phyloP scores from a whole-genome alignment of 1,139 yeast species.

The Kodamaea fungicola region DNA sequence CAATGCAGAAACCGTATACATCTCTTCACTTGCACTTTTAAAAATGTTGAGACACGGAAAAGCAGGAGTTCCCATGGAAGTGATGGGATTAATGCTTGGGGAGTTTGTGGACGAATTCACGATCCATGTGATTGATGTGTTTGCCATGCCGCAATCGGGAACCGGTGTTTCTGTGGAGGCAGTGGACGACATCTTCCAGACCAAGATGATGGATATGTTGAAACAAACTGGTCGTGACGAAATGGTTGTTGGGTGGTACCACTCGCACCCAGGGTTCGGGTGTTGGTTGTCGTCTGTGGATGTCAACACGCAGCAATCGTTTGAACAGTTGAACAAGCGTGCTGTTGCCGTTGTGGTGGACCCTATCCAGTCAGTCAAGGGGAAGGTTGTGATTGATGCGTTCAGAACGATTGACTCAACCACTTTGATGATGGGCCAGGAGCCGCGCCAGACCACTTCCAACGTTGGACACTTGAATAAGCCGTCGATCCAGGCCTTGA shows the following conservation, averaged over 20 bases:
- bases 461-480: slow-evolving; percentile 93
- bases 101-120: slow-evolving; percentile 98
- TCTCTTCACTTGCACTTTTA: slow-evolving; percentile 88
- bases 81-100: slow-evolving; percentile 99
- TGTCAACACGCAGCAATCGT: slow-evolving; percentile 95
- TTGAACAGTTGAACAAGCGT: slow-evolving; percentile 90
- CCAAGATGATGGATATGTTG: slow-evolving; percentile 99
- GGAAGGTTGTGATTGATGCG: slow-evolving; percentile 98
- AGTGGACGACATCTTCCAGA: slow-evolving; percentile 97
- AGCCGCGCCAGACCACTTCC: slow-evolving; percentile 96
- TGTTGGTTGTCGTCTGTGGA: slow-evolving; percentile 98
- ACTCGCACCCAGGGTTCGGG: slow-evolving; percentile 99
- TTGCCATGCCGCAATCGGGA: slow-evolving; percentile 99
- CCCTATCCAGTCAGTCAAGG: slow-evolving; percentile 97
- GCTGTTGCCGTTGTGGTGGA: slow-evolving; percentile 98
- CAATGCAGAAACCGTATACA: slow-evolving; percentile 93
- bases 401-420: slow-evolving; percentile 90
- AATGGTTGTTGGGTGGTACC: slow-evolving; percentile 99
- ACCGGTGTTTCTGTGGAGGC: slow-evolving; percentile 99
- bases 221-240: slow-evolving; percentile 98
- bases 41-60: slow-evolving; percentile 98
- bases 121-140: slow-evolving; percentile 93
- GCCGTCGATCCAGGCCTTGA: slow-evolving; percentile 96
- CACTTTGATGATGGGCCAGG: slow-evolving; percentile 91
- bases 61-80: slow-evolving; percentile 99